Evolutionary conservation across 768 basidiomycete species (phyloP), one percentile per base, ranked within the genome.

Genomic region (Neoboletus magnificus): DNA sequence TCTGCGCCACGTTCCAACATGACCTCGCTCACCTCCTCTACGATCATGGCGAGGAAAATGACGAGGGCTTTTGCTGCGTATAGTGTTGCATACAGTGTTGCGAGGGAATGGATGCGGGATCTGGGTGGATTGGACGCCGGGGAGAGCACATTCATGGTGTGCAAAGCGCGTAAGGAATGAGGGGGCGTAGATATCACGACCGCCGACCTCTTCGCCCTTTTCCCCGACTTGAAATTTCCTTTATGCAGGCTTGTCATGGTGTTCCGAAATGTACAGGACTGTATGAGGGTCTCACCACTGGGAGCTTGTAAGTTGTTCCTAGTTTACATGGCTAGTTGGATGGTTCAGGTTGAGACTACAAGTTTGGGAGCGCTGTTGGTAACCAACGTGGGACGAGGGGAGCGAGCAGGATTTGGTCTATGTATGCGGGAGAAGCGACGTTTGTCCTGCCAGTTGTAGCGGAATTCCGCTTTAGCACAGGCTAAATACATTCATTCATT

Each of bases 201-300:
- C 1, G 55, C 96, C 96, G 20, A 98, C 96, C 68, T 98, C 96
- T 68, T 98, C 96, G 68, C 98, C 96, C 70, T 94, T 93, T 77
- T 98, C 96, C 92, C 98, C 98, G 53, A n/a, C n/a, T n/a, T n/a
- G n/a, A n/a, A n/a, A 98, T 97, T 77, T 93, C 91, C 81, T 98
- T 98, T 77, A 98, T 98, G 43, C 96, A 87, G 4, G 96, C 95
- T 93, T 96, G 33, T 23, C 16, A 27, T 54, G 29, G 20, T 30
- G 22, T 41, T 27, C 29, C 29, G 23, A 42, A 22, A 23, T 30
- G 29, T 22, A 30, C 46, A 22, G 46, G 30, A 16, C 11, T 44
- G 56, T 51, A 73, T 22, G 13, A 41, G 25, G 2, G 29, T 37
- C 90, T 71, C 71, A 93, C 92, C 56, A 93, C 91, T 9, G 93